Evolutionary conservation across 805 yeast genomes (phyloP).

Genomic region (Clavispora phyllophila): DNA sequence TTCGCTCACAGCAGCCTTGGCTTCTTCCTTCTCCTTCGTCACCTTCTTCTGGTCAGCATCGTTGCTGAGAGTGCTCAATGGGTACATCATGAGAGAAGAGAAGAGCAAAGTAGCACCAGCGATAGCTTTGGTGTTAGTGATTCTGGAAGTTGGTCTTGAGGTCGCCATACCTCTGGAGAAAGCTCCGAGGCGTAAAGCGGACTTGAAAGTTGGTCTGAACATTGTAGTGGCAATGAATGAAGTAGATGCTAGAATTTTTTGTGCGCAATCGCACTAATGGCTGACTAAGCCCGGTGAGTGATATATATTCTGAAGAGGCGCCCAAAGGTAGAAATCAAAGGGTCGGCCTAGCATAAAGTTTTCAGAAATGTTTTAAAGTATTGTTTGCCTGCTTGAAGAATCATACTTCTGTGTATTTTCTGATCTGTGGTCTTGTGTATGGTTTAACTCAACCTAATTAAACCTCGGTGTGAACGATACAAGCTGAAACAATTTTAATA

Average conservation of each 20-base stretch:
- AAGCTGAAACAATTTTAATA: no score
- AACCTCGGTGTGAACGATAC: no score
- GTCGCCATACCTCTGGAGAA: conserved; percentile 9
- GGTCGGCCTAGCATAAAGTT: not conserved
- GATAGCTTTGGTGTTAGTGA: not conserved
- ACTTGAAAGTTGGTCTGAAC: conserved; percentile 13
- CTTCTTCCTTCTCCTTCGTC: conserved; percentile 7
- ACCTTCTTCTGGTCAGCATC: conserved; percentile 12
- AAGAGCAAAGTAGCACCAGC: conserved; percentile 9
- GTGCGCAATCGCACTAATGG: not conserved
- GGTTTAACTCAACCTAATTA: no score
- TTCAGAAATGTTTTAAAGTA: no score
- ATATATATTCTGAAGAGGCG: not conserved
- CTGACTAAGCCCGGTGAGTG: not conserved
- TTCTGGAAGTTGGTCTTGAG: conserved; percentile 4
- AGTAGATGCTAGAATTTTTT: not conserved
- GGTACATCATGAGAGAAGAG: conserved; percentile 5
- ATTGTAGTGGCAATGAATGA: conserved; percentile 3
- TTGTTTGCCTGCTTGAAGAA: no score
- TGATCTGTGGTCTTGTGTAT: no score
- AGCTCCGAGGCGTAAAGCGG: conserved; percentile 9
- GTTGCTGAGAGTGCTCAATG: conserved; percentile 8
- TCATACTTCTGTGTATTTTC: no score
- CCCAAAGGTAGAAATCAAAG: not conserved
- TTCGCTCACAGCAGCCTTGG: conserved; percentile 2